Percentiles rank a stretch among this genome's conserved stretches.
Conservation (phyloP, 352 stramenopile genomes). For the Phytophthora kernoviae region DNA sequence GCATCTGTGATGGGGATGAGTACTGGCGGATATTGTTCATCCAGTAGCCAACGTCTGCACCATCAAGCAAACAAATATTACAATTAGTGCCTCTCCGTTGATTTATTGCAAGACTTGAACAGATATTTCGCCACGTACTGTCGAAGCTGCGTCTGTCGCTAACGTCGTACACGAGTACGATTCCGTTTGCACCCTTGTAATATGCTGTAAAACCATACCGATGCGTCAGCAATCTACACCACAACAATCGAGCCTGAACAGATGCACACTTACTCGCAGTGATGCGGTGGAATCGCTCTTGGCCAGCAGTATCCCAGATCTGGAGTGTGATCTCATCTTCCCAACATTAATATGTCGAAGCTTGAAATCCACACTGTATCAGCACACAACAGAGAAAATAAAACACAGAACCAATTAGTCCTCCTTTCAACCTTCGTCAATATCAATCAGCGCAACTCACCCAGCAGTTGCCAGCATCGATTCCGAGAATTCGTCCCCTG, state of each 20-base stretch:
- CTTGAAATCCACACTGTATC: constrained; percentile 93
- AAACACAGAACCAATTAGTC: constrained; percentile 7
- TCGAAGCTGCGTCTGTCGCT: constrained; percentile 92
- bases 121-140: constrained; percentile 60
- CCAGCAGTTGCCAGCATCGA: constrained; percentile 91
- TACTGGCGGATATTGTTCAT: constrained; percentile 96
- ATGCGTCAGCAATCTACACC: constrained; percentile 18
- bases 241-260: neutral
- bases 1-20: constrained; percentile 70
- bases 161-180: constrained; percentile 94
- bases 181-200: constrained; percentile 94
- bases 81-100: constrained; percentile 13
- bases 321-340: constrained; percentile 91
- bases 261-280: constrained; percentile 80
- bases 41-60: constrained; percentile 93
- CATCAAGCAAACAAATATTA: constrained; percentile 16
- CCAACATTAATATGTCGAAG: constrained; percentile 83
- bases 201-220: constrained; percentile 74
- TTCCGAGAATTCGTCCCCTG: constrained; percentile 90
- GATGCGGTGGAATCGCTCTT: constrained; percentile 95
- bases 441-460: constrained; percentile 48
- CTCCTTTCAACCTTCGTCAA: neutral
- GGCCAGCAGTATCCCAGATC: constrained; percentile 95
- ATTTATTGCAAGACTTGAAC: neutral
- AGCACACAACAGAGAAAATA: no score